Evolutionary conservation across 2,329 filamentous ascomycete genomes (phyloP), one percentile per base, ranked within the genome.

Genomic region (Sphaerulina vaccinii): DNA sequence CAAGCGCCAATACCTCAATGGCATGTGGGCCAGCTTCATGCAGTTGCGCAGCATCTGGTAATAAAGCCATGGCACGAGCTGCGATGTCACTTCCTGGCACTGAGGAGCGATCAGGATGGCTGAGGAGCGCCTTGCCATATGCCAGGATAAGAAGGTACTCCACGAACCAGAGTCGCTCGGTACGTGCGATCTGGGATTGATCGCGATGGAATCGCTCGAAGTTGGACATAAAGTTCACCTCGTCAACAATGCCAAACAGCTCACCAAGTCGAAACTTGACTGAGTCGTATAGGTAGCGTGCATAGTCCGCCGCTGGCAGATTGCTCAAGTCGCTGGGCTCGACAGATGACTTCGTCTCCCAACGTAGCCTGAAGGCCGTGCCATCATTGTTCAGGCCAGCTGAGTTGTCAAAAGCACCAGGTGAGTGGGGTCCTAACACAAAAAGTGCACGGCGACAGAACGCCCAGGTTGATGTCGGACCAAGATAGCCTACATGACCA

Each of bases 181-280:
- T 35, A 21, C 42, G 49, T n/a, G 36, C 47, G 64, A 65, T 1
- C 63, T 61, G 16, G 24, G 49, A 54, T n/a, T 52, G 55, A 46
- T 58, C 53, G 1, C 69, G 63, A 51, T 78, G 72, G 55, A 77
- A 77, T 2, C 64, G 59, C 32, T 70, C 65, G 7, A 78, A 62
- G 3, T 69, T 66, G 4, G 57, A 59, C 72, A 78, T 79, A 50
- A 81, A 82, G 0, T 68, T 70, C 9, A 73, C 69, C 42, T 81
- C 79, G 19, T 82, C 78, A 37, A 81, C 79, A 55, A 82, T 65
- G 42, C 80, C 78, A 19, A 79, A 79, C 2, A 81, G 61, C 23
- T 79, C 78, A 2, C 75, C 73, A 49, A 77, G 79, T 52, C 80
- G 77, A 37, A 81, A 82, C 49, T 81, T 80, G 51, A 81, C 78